Conservation (phyloP, 768 basidiomycete species). For the Trametes villosa region DNA sequence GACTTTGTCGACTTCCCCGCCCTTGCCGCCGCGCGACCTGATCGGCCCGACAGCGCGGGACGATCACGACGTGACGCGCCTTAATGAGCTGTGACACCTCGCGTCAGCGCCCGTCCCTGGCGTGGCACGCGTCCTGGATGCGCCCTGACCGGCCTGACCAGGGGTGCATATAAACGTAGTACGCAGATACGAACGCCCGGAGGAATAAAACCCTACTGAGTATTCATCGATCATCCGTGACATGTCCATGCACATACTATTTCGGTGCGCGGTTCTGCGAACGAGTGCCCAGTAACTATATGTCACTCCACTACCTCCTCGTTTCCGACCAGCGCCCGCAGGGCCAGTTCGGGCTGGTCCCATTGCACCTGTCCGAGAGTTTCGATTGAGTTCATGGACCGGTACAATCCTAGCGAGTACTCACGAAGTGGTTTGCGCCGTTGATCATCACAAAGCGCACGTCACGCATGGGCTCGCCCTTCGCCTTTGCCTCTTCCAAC, state of each 20-base stretch:
- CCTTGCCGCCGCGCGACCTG: too few relatives aligned
- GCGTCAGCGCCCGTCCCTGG: background rate
- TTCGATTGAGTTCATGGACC: background rate
- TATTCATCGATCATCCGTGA: too few relatives aligned
- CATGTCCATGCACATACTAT: too few relatives aligned
- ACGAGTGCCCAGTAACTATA: too few relatives aligned
- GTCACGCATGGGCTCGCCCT: background rate
- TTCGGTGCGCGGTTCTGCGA: too few relatives aligned
- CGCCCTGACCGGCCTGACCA: too few relatives aligned
- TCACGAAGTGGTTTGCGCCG: slow-evolving; percentile 21
- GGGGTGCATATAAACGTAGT: too few relatives aligned
- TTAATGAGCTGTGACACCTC: background rate
- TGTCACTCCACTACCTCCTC: slow-evolving; percentile 1
- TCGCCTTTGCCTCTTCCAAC: background rate
- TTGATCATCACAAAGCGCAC: slow-evolving; percentile 6
- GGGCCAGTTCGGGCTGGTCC: slow-evolving; percentile 8
- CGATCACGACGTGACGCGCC: background rate
- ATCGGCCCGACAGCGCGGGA: background rate
- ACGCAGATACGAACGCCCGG: too few relatives aligned
- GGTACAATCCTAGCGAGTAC: background rate
- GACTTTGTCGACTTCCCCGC: background rate
- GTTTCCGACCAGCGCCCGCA: slow-evolving; percentile 4
- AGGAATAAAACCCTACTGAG: too few relatives aligned
- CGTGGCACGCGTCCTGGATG: too few relatives aligned
- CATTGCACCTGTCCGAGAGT: background rate